Conservation (phyloP, 495 filamentous ascomycete species). For the Cercophora samala region DNA sequence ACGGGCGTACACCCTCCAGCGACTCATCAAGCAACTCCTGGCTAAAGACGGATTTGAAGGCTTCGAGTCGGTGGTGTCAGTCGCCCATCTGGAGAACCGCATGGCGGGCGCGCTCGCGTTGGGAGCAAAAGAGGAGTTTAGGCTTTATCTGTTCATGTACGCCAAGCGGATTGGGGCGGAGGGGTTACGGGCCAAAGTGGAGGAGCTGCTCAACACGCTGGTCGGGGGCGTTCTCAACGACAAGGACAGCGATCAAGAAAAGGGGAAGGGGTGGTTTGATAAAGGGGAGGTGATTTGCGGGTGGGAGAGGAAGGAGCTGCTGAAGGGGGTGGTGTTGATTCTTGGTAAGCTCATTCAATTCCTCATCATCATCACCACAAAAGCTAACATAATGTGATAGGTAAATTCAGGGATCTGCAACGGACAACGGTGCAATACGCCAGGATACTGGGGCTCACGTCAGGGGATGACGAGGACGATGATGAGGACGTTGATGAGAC, state of each 20-base stretch:
- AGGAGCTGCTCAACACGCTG: conserved; percentile 79
- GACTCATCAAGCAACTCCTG: conserved; percentile 79
- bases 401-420: conserved; percentile 90
- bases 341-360: conserved; percentile 64
- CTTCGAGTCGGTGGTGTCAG: conserved; percentile 85
- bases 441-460: conserved; percentile 63
- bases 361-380: not conserved
- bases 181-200: conserved; percentile 79
- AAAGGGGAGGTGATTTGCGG: conserved; percentile 73
- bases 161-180: conserved; percentile 92
- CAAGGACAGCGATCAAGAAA: conserved; percentile 38
- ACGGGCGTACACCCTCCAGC: conserved; percentile 80
- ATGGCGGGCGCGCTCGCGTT: conserved; percentile 84
- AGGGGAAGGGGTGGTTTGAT: conserved; percentile 53
- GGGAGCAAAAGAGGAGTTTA: conserved; percentile 85
- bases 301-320: conserved; percentile 77
- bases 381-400: conserved; percentile 48
- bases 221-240: conserved; percentile 67
- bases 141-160: conserved; percentile 90
- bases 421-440: conserved; percentile 89
- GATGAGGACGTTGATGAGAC: conserved; percentile 34
- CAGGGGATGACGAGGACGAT: conserved; percentile 52
- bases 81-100: conserved; percentile 94
- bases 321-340: conserved; percentile 87
- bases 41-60: conserved; percentile 86